Evolutionary conservation across 2,329 filamentous ascomycete species (phyloP), one percentile per base, ranked within the genome.

Genomic region (Neofusicoccum kwambonambiense): DNA sequence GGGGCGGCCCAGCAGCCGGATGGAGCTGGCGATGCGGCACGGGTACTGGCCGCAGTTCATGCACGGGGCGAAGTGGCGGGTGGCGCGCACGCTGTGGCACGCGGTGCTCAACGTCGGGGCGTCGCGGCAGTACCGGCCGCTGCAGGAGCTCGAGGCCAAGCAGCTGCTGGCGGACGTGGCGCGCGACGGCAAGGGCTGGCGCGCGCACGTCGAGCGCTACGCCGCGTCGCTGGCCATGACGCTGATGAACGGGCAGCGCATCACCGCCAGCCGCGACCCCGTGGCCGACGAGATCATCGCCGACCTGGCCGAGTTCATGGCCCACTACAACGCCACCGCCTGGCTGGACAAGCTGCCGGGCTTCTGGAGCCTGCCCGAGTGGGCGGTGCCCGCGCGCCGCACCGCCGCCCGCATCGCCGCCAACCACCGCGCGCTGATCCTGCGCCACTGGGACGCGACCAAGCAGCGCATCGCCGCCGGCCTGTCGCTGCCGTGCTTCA

Each of bases 341-440:
- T 51, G 58, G 58, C 70, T 83, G 2, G 81, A 85, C 64, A 71
- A 79, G 8, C 83, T 78, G 54, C 83, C 83, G 0, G 57, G 80
- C 0, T 66, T 85, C 1, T 75, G 80, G 22, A 65, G 67, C 3
- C 72, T 87, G 12, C 71, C 72, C 2, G 69, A 71, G 8, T 66
- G 65, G 17, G 56, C 65, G 0, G 31, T 80, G 15, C 80, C 82
- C 0, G 68, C 74, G 34, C 74, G 75, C 19, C 71, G 69, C 37
- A 74, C 79, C 35, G 81, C 80, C 1, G 11, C 9, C 8, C 31
- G 34, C 19, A 39, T 62, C 13, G 58, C 31, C 6, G 34, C 0
- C 79, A 77, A 64, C 69, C 76, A 31, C 67, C 83, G 0, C 81
- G 84, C 60, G 64, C 71, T 45, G 70, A 72, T 35, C n/a, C 72